phyloP scores from a whole-genome alignment of 345 rosid genomes.

The Eucalyptus curtisii region DNA sequence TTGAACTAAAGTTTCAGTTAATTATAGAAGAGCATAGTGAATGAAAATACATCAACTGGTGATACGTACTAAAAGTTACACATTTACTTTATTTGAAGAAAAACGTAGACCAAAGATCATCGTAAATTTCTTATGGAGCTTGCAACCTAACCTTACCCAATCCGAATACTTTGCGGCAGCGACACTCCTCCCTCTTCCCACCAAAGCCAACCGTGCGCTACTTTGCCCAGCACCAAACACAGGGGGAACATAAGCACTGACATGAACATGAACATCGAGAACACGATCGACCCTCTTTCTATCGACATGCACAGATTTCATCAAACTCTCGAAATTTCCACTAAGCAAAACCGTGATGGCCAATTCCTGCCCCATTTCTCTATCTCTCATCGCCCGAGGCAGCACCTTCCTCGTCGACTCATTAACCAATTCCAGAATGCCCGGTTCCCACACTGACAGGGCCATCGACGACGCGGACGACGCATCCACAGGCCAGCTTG shows the following conservation, averaged over 20 bases:
- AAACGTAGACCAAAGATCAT: neutral
- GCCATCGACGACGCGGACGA: neutral
- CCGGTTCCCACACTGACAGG: constrained; percentile 21
- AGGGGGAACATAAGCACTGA: constrained; percentile 41
- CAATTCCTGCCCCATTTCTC: constrained; percentile 36
- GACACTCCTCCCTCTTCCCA: constrained; percentile 54
- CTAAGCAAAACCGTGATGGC: constrained; percentile 67
- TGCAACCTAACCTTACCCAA: constrained; percentile 65
- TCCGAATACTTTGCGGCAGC: constrained; percentile 76
- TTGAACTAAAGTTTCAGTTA: neutral
- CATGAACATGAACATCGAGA: constrained; percentile 53
- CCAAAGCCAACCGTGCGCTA: constrained; percentile 70
- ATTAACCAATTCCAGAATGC: constrained; percentile 24
- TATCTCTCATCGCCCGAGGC: constrained; percentile 26
- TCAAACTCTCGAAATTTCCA: constrained; percentile 34
- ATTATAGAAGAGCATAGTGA: neutral
- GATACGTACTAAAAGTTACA: neutral
- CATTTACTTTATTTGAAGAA: neutral
- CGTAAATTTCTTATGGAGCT: neutral
- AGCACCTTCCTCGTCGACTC: constrained; percentile 27
- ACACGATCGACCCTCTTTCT: constrained; percentile 3
- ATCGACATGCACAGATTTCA: neutral
- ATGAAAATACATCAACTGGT: neutral
- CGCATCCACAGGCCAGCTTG: neutral
- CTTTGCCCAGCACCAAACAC: constrained; percentile 35